Percentiles rank a stretch among this genome's conserved stretches.
Evolutionary conservation across 2,329 filamentous ascomycete species (phyloP).

Genomic region (Exophiala alcalophila): DNA sequence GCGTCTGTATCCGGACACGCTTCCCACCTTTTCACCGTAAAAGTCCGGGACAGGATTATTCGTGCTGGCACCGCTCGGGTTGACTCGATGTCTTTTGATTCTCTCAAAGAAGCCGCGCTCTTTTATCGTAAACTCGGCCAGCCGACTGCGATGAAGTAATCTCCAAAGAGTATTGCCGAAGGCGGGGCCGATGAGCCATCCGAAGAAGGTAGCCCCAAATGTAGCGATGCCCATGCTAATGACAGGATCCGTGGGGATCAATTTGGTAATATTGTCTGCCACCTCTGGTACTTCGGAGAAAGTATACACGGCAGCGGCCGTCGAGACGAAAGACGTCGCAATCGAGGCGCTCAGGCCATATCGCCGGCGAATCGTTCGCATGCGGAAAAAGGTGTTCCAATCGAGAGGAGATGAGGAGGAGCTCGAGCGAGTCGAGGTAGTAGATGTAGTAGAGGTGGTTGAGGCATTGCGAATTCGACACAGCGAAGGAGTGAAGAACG

Average conservation of each 20-base stretch:
- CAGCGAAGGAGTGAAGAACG: conserved; percentile 27
- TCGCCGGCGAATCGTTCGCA: conserved; percentile 79
- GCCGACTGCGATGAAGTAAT: conserved; percentile 62
- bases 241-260: conserved; percentile 68
- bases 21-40: conserved; percentile 97
- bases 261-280: conserved; percentile 27
- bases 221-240: conserved; percentile 79
- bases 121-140: conserved; percentile 56
- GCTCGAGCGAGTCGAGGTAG: conserved; percentile 8
- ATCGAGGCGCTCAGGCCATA: conserved; percentile 79
- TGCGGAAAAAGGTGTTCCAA: conserved; percentile 91
- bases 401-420: conserved; percentile 49
- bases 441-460: conserved; percentile 14
- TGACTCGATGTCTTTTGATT: conserved; percentile 87
- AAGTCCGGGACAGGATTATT: conserved; percentile 95
- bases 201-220: conserved; percentile 70
- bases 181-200: conserved; percentile 84
- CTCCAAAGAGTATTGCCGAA: conserved; percentile 79
- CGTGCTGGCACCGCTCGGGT: conserved; percentile 83
- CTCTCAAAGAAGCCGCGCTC: conserved; percentile 90
- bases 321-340: conserved; percentile 60
- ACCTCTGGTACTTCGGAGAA: conserved; percentile 27
- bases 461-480: conserved; percentile 24
- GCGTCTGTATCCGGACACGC: conserved; percentile 82
- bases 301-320: conserved; percentile 49